Evolutionary conservation across 2,329 filamentous ascomycete species (phyloP), one percentile per base, ranked within the genome.

Genomic region (Penicillium sp.): DNA sequence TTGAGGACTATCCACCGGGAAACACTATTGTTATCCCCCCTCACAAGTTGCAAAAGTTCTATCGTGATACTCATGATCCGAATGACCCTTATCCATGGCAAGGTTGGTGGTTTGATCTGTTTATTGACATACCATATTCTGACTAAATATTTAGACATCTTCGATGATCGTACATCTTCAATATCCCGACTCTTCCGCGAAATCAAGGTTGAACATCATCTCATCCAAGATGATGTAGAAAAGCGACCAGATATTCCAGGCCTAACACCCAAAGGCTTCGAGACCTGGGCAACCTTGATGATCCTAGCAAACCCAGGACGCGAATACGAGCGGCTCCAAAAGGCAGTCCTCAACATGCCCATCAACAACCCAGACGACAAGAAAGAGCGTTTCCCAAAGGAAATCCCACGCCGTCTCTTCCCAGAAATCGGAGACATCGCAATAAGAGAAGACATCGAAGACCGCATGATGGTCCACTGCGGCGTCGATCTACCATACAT

Each of bases 221-320:
- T 91, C 13, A 77, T 89, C 2, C 87, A 88, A 65, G 73, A 79
- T 33, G 75, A 80, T 35, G 67, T 79, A 2, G 76, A 78, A 21
- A 78, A 82, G 33, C 76, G 79, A 48, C 86, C 88, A 4, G 79
- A 80, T 40, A 79, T 89, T 27, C 88, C 89, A 0, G 84, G 82
- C 1, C 75, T 91, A 25, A 91, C 89, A 0, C 83, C 86, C 0
- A 71, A 78, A n/a, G 89, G 89, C 2, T 91, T 90, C 68, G 81
- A 83, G 50, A 79, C 80, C 53, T 96, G 90, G 87, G 86, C 89
- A 78, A 87, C 85, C 1, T 80, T 85, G 40, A 83, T 90, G 71
- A 88, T 93, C 38, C 84, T 86, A 62, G 89, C 90, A 1, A 86
- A 91, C 62, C 92, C 92, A 0, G 86, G 91, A 41, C 81, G 85